Conservation (phyloP, 331 rosid genomes). For the Pyracantha coccinea region DNA sequence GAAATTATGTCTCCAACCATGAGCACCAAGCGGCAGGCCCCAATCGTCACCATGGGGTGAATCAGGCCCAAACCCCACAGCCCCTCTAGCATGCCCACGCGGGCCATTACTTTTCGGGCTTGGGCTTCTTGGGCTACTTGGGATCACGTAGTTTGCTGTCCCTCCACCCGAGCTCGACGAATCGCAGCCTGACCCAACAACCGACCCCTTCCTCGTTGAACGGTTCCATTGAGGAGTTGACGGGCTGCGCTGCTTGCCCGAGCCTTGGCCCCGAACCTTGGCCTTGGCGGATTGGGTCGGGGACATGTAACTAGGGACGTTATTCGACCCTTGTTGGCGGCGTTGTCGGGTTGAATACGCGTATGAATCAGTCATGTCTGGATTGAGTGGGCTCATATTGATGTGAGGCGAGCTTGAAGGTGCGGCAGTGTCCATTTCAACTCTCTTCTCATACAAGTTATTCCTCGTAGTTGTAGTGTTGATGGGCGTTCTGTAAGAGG, state of each 20-base stretch:
- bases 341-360: conserved; percentile 13
- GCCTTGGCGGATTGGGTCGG: conserved; percentile 86
- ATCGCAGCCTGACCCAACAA: conserved; percentile 36
- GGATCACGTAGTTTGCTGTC: conserved; percentile 10
- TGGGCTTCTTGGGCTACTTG: conserved; percentile 65
- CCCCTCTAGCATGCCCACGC: conserved; percentile 33
- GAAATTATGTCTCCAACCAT: conserved; percentile 50
- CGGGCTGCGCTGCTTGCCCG: conserved; percentile 30
- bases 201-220: conserved; percentile 23
- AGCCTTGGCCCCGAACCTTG: conserved; percentile 44
- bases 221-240: conserved; percentile 53
- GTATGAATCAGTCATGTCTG: conserved; percentile 22
- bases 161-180: conserved; percentile 57
- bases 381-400: conserved; percentile 27
- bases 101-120: conserved; percentile 44
- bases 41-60: conserved; percentile 43
- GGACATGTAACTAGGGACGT: conserved; percentile 82
- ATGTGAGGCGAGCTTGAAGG: conserved; percentile 11
- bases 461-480: conserved; percentile 27
- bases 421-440: conserved; percentile 58
- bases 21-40: conserved; percentile 44
- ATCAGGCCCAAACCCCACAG: conserved; percentile 32
- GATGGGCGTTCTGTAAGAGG: conserved; percentile 28
- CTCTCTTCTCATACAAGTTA: conserved; percentile 64
- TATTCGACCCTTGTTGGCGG: conserved; percentile 11